Conservation (phyloP, 2,329 filamentous ascomycete genomes). For the Diaporthe longicolla region DNA sequence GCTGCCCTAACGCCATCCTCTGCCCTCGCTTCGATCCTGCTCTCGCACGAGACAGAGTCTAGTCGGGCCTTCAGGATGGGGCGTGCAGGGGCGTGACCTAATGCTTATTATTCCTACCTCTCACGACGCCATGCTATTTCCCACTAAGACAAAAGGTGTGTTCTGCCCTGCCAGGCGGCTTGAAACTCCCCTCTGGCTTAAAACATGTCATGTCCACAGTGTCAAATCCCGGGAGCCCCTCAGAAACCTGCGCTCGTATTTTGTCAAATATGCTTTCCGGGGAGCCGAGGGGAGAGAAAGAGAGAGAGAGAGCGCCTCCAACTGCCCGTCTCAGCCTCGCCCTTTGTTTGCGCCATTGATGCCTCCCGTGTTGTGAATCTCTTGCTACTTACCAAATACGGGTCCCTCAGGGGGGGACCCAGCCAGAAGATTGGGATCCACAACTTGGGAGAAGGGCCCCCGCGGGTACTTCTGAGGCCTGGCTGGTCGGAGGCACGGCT, state of each 20-base stretch:
- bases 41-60: neutral
- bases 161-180: neutral
- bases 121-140: conserved; percentile 22
- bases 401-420: conserved; percentile 32
- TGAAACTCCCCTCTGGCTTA: neutral
- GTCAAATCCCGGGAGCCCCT: neutral
- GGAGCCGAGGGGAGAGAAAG: neutral
- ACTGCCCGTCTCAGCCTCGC: conserved; percentile 7
- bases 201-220: neutral
- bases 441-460: conserved; percentile 4
- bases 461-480: neutral
- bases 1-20: neutral
- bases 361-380: neutral
- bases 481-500: conserved; percentile 8
- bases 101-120: neutral
- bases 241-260: conserved; percentile 18
- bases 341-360: conserved; percentile 1
- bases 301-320: neutral
- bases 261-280: conserved; percentile 1
- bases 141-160: neutral
- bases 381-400: conserved; percentile 13
- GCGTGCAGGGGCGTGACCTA: conserved; percentile 9
- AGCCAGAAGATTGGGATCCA: conserved; percentile 31
- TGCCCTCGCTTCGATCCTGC: neutral
- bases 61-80: conserved; percentile 1